Evolutionary conservation across 192 early-diverging fungal genomes (phyloP), one percentile per base, ranked within the genome.

Genomic region (Glomus cerebriforme): DNA sequence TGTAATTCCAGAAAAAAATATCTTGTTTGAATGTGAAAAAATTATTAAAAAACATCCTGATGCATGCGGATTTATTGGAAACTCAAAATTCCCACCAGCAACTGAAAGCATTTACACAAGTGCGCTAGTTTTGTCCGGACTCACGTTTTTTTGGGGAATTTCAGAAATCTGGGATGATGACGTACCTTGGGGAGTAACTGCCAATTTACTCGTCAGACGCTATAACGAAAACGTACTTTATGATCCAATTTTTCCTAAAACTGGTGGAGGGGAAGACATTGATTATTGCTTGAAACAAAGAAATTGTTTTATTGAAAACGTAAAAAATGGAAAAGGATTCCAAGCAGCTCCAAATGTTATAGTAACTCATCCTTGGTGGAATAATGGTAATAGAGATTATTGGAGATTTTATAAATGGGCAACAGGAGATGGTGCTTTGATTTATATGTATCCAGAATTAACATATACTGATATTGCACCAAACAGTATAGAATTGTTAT

Each of bases 241-340:
- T 32, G 31, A 77, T 68, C 15, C 12, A 15, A 15, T 13, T 2
- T 77, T 77, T 29, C 75, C 75, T 1, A 64, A 64, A 29, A 77
- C 75, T 12, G 75, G 75, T 32, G 75, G 75, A 24, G 75, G 75
- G 5, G 75, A 77, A 32, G 75, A 77, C 32, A 34, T 77, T 35
- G 75, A 77, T 43, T 77, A 27, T 32, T 77, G 75, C n/a, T 43
- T 77, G 6, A 12, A 77, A 45, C 7, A 34, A n/a, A 77, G 19
- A 22, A 31, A 59, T 24, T 77, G 0, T 32, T 65, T 65, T 32
- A 32, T 32, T 19, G 32, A 65, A 31, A 32, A 65, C 10, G 2
- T 27, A 19, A 13, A 3, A 31, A 32, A 65, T 31, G 27, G 63
- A 1, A 31, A 31, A 65, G 63, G 59, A 32, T 67, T 67, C 2